Evolutionary conservation across 257 asterid genomes (phyloP), one percentile per base, ranked within the genome.

Genomic region (Ballota nigra): DNA sequence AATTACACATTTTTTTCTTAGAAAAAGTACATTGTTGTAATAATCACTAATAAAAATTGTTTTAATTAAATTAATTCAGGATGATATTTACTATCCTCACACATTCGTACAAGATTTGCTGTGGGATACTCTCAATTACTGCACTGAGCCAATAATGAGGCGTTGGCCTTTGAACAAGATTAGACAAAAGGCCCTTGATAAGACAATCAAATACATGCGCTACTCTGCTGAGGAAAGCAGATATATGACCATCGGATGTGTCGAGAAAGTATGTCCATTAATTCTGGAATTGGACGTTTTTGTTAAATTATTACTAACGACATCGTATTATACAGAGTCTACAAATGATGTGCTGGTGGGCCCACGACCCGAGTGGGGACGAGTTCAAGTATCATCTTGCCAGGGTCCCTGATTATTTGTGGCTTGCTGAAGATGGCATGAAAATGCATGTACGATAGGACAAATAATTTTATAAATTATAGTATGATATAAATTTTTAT

Each of bases 341-440:
- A 60, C 89, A 91, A 72, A 91, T 91, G 92, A 88, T 91, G 95
- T 87, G 95, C 40, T 91, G 94, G 86, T 87, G 91, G 87, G 96
- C 96, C 1, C 84, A 87, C 13, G 87, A 89, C 66, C 96, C 96
- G 1, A 66, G 82, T 3, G 68, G 97, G 5, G 88, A 83, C 0
- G 96, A 91, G 63, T 86, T 89, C 38, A 91, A 85, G 77, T 64
- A 79, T 66, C 97, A 91, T 63, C 78, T n/a, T n/a, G n/a, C n/a
- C n/a, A n/a, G n/a, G n/a, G n/a, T n/a, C n/a, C n/a, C n/a, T n/a
- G n/a, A n/a, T 91, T 6, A 87, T 60, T 58, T 91, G 72, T 91
- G 97, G 97, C 83, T 91, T 5, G 97, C 96, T 0, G 97, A 91
- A 77, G 97, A 91, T 77, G 97, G 97, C 69, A 91, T 91, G 97